A percentile compares a stretch with the other conserved stretches of the same genome.
phyloP scores from a whole-genome alignment of 257 asterid genomes.

The Forsythia viridissima region DNA sequence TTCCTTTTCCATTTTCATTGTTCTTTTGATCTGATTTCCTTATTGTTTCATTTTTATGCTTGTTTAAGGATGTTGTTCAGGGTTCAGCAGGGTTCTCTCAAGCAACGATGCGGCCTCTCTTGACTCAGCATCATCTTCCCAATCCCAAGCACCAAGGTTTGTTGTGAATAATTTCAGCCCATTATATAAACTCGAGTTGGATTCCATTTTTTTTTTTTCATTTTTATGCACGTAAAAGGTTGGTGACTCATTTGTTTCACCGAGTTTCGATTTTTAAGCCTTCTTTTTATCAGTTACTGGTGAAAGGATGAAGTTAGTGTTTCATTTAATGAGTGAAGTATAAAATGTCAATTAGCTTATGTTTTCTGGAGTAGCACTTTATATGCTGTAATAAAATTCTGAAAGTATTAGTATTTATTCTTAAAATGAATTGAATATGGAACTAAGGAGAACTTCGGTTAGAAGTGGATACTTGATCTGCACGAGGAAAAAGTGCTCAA shows the following conservation, averaged over 20 bases:
- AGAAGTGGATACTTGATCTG: background rate
- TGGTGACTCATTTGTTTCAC: background rate
- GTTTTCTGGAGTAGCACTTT: background rate
- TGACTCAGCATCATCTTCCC: constrained; percentile 57
- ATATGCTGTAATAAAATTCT: background rate
- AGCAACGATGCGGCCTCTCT: constrained; percentile 49
- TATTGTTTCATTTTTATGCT: constrained; percentile 14
- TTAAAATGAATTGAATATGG: background rate
- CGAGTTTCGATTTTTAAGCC: background rate
- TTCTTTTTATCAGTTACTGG: background rate
- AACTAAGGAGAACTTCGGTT: background rate
- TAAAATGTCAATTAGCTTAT: background rate
- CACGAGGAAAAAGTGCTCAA: background rate
- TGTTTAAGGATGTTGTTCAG: constrained; percentile 56
- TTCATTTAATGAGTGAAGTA: background rate
- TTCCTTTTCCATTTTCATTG: background rate
- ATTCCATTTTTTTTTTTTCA: background rate
- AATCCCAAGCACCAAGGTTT: constrained; percentile 86
- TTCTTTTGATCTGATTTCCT: constrained; percentile 11
- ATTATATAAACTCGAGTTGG: background rate
- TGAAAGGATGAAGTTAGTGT: background rate
- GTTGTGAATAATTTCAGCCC: constrained; percentile 2
- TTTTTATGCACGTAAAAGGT: background rate
- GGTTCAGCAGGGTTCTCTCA: constrained; percentile 60
- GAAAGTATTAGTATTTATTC: background rate